phyloP scores from a whole-genome alignment of 2,329 filamentous ascomycete genomes.

The Arthroderma sp. region DNA sequence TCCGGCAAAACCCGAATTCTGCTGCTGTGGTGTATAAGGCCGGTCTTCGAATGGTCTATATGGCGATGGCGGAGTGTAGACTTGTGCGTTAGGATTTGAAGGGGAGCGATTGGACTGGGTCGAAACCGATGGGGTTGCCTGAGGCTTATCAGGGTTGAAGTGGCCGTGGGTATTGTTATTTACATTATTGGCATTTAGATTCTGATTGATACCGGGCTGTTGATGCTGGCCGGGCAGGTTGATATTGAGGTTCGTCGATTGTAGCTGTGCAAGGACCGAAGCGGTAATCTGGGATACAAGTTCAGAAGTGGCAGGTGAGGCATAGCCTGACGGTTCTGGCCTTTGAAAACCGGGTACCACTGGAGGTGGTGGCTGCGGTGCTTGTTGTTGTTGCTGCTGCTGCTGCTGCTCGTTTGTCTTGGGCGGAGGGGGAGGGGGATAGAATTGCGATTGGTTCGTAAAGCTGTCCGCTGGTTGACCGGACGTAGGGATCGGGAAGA shows the following conservation, averaged over 20 bases:
- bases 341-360: too few relatives aligned
- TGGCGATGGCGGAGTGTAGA: slow-evolving; percentile 46
- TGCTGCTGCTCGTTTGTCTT: not conserved
- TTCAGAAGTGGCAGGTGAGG: not conserved
- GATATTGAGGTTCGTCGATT: slow-evolving; percentile 2
- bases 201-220: slow-evolving; percentile 24
- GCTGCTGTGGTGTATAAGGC: not conserved
- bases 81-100: slow-evolving; percentile 11
- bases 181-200: slow-evolving; percentile 38
- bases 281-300: slow-evolving; percentile 39
- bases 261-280: slow-evolving; percentile 32
- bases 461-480: not conserved
- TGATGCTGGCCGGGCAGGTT: not conserved
- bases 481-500: not conserved
- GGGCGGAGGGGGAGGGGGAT: not conserved
- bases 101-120: slow-evolving; percentile 22
- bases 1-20: not conserved
- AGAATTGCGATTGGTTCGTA: not conserved
- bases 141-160: slow-evolving; percentile 22
- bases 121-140: slow-evolving; percentile 33
- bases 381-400: slow-evolving; percentile 1
- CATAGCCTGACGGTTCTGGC: not conserved
- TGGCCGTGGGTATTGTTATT: slow-evolving; percentile 22
- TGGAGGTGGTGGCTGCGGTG: not conserved
- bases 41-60: slow-evolving; percentile 15